Base-by-base conservation (phyloP, 2,329 filamentous ascomycete species). In the Dichotomopilus funicola region DNA sequence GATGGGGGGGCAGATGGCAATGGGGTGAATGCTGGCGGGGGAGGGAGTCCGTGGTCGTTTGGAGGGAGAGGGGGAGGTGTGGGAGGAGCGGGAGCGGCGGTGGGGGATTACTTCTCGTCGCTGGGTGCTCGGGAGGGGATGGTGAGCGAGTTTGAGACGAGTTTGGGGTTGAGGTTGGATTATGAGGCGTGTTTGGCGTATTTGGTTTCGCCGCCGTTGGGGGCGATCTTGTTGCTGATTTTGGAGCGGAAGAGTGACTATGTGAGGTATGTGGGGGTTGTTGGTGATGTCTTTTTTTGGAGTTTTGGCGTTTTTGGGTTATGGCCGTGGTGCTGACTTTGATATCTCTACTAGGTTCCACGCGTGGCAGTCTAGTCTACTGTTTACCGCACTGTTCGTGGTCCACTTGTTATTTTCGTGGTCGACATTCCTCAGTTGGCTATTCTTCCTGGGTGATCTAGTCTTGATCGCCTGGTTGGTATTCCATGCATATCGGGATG, bases 211-310 rank as follows among this genome's bases (percentile, higher is more conserved):
- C 94, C 94, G 59, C 94, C 94, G 1, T 78, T 91, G 0, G 94
- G 92, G 2, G 89, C 88, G 3, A 89, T 96, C 33, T 70, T 96
- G 62, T 72, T 99, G 64, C 72, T 99, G 62, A 81, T 97, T 45
- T 70, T 92, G 60, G 94, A 99, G 78, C 84, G 91, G 67, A 94
- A 96, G 76, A 96, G 91, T 68, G 94, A 99, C 73, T 99, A 96
- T 71, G 94, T 99, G 55, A 82, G 94, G 88, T 92, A 73, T 56
- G 81, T 62, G 19, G 19, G 19, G 19, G 19, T 27, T 27, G 19
- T n/a, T 19, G 8, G 31, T 12, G 13, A 6, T 13, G 46, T 31
- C 8, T 35, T 13, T 27, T 12, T 7, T 19, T 12, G 38, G 31
- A 31, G 27, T 5, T 42, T 36, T n/a, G 45, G 19, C 4, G 4